Evolutionary conservation across 2,329 filamentous ascomycete genomes (phyloP), one percentile per base, ranked within the genome.

Genomic region (Pseudocercospora vitis): DNA sequence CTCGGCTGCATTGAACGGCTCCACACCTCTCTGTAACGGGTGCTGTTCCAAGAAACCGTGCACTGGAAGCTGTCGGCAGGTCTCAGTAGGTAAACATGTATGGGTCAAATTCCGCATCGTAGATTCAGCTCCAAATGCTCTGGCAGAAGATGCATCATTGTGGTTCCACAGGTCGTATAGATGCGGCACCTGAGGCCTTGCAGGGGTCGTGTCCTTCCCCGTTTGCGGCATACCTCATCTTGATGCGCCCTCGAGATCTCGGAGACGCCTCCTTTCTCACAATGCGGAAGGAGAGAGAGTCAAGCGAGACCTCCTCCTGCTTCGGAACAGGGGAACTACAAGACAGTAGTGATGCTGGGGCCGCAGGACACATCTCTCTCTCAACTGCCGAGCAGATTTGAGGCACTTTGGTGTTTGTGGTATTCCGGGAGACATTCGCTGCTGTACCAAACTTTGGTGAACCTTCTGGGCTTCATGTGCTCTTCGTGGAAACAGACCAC

Each of bases 301-400:
- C 42, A 16, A 18, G 14, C 14, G 14, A 11, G 32, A 35, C 14
- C n/a, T 26, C 18, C 24, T 45, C 14, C 28, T 12, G n/a, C 24
- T 28, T 45, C 42, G 42, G 42, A 31, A 19, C 16, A 14, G 11
- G n/a, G 19, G 14, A 31, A 19, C n/a, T 45, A 45, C 42, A 23
- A 45, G 8, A 45, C 3, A 21, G 8, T 9, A 21, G 14, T 26
- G 9, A n/a, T n/a, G n/a, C n/a, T n/a, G n/a, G 42, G 14, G 19
- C 42, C 42, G 26, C 42, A 8, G 24, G 24, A 8, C 8, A 11
- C 7, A 31, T 29, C n/a, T 14, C n/a, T n/a, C n/a, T n/a, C 42
- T 9, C 35, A 45, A 31, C 23, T 45, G 42, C 42, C 42, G 42
- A 45, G 42, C 14, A 31, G 26, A 18, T 12, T 26, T 9, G 40